Conservation (phyloP, 2,329 filamentous ascomycete species). For the Aspergillus novofumigatus region DNA sequence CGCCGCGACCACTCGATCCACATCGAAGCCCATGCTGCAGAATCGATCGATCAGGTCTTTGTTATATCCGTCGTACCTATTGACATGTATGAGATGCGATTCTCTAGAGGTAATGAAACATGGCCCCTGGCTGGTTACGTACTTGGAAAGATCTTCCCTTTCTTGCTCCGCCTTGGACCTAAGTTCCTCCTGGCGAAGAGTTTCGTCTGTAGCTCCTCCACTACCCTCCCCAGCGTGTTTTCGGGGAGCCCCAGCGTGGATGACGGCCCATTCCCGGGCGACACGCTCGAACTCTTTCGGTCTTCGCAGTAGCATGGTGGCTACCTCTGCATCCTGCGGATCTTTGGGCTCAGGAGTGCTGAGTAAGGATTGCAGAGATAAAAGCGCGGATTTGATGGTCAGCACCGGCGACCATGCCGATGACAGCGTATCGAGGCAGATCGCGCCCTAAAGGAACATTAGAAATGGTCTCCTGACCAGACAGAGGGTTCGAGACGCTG, state of each 20-base stretch:
- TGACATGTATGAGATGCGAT: conserved; percentile 25
- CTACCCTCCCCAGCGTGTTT: conserved; percentile 51
- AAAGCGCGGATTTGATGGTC: conserved; percentile 90
- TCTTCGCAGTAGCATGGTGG: conserved; percentile 77
- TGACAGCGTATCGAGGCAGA: conserved; percentile 90
- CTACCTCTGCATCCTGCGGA: conserved; percentile 93
- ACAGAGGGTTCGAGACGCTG: not conserved
- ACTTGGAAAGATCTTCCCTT: conserved; percentile 53
- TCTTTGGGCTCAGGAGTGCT: conserved; percentile 93
- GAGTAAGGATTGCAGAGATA: conserved; percentile 89
- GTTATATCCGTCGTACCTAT: conserved; percentile 83
- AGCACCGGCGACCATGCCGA: conserved; percentile 92
- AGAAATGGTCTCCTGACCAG: not conserved
- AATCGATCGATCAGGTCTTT: conserved; percentile 79
- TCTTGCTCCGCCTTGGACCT: conserved; percentile 55
- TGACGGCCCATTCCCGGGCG: conserved; percentile 86
- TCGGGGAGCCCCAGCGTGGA: conserved; percentile 71
- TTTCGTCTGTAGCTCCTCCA: conserved; percentile 50
- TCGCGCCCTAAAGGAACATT: conserved; percentile 66
- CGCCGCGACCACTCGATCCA: conserved; percentile 79
- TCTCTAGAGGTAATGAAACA: not conserved
- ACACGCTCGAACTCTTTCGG: conserved; percentile 75
- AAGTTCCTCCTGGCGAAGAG: conserved; percentile 51
- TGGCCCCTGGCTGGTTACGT: conserved; percentile 19
- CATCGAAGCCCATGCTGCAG: conserved; percentile 83